phyloP scores from a whole-genome alignment of 2,329 filamentous ascomycete species.

The Sphaceloma murrayae region DNA sequence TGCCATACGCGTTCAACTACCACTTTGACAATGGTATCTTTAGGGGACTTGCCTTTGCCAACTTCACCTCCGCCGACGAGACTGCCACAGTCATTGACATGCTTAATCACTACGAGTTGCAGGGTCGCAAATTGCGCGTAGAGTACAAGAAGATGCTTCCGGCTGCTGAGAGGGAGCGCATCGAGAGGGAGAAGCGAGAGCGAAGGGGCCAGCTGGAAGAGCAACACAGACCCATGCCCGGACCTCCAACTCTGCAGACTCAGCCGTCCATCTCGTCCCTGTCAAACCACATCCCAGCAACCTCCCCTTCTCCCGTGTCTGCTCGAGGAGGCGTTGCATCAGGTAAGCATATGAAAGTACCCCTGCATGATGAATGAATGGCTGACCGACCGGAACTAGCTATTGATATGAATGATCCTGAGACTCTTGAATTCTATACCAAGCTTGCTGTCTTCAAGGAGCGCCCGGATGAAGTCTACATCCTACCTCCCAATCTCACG shows the following conservation, averaged over 20 bases:
- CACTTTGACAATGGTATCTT: constrained; percentile 99
- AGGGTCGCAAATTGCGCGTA: constrained; percentile 86
- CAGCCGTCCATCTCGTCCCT: constrained; percentile 82
- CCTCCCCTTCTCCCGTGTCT: constrained; percentile 59
- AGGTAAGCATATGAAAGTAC: constrained; percentile 30
- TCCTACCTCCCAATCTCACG: constrained; percentile 57
- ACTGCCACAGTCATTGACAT: constrained; percentile 85
- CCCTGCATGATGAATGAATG: no score
- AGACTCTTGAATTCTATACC: constrained; percentile 79
- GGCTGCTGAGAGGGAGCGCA: constrained; percentile 83
- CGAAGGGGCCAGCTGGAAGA: constrained; percentile 92
- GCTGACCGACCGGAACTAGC: constrained; percentile 48
- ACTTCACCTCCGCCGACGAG: constrained; percentile 92
- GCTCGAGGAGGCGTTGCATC: constrained; percentile 40
- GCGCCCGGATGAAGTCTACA: constrained; percentile 74
- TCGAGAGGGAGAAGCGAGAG: constrained; percentile 94
- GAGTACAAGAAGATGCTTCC: constrained; percentile 99
- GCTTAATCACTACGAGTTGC: constrained; percentile 92
- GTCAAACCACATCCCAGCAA: constrained; percentile 49
- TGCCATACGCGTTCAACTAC: constrained; percentile 98
- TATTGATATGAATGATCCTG: constrained; percentile 83
- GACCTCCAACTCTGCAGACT: constrained; percentile 61
- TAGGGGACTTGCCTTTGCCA: constrained; percentile 89
- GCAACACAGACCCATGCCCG: constrained; percentile 69
- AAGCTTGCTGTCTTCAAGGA: constrained; percentile 84